Conservation (phyloP, 176 grass and related monocot species). For the Carex parvula region DNA sequence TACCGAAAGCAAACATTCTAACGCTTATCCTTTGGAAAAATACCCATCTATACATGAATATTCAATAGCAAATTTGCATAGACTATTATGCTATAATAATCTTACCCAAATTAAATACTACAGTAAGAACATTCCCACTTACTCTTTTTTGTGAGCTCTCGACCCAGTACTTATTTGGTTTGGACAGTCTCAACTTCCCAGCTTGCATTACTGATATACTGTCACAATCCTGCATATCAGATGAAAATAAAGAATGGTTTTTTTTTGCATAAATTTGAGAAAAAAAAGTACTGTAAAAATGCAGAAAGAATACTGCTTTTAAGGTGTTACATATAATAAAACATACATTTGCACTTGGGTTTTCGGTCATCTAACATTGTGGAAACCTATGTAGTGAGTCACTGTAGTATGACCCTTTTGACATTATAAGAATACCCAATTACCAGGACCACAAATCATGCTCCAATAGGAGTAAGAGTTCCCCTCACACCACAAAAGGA, state of each 20-base stretch:
- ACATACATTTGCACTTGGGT: background rate
- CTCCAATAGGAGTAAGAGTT: background rate
- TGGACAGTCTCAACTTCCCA: conserved; percentile 66
- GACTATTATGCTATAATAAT: background rate
- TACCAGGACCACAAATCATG: background rate
- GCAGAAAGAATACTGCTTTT: background rate
- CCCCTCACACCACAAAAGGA: background rate
- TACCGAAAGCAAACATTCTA: background rate
- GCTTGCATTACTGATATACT: conserved; percentile 58
- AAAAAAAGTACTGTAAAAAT: background rate
- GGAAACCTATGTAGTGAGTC: background rate
- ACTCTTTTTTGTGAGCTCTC: conserved; percentile 91
- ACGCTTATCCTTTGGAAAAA: background rate
- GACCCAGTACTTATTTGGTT: conserved; percentile 96
- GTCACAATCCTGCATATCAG: conserved; percentile 53
- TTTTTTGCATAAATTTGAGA: background rate
- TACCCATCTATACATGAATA: background rate
- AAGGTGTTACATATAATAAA: no score
- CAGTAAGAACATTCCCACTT: conserved; percentile 16
- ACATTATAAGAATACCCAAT: background rate
- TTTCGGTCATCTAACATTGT: background rate
- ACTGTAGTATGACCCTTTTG: background rate
- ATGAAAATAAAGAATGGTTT: background rate
- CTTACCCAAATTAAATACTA: background rate
- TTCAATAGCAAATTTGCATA: background rate